Evolutionary conservation across 164 flowering plant genomes (phyloP).

Genomic region (Vitis cinerea): DNA sequence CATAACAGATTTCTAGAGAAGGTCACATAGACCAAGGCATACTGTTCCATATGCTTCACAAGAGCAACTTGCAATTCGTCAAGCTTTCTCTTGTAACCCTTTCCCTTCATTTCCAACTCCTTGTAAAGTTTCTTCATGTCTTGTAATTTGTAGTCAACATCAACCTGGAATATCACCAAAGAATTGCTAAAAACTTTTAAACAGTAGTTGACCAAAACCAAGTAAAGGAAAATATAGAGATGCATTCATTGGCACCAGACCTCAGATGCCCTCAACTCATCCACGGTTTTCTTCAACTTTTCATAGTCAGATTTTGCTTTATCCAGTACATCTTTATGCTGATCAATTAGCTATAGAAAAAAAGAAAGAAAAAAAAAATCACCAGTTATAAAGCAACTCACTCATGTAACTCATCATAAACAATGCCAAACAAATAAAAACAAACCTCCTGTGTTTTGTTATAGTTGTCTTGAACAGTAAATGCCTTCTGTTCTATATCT

Average conservation of each 20-base stretch:
- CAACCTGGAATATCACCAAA: conserved; percentile 58
- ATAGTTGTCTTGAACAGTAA: conserved; percentile 76
- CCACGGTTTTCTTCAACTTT: conserved; percentile 59
- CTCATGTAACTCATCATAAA: not conserved
- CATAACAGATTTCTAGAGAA: not conserved
- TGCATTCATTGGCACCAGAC: conserved; percentile 27
- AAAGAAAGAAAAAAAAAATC: not conserved
- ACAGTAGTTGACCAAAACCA: not conserved
- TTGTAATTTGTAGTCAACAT: conserved; percentile 80
- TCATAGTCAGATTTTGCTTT: conserved; percentile 73
- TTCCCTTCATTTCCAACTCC: conserved; percentile 78
- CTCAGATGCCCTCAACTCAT: conserved; percentile 79
- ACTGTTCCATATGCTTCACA: conserved; percentile 85
- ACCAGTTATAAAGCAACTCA: not conserved
- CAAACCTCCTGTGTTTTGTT: conserved; percentile 70
- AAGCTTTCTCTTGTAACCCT: conserved; percentile 68
- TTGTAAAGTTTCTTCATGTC: conserved; percentile 73
- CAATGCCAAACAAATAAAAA: not conserved
- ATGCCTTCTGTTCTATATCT: conserved; percentile 81
- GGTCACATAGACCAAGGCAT: conserved; percentile 22
- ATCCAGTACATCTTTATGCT: conserved; percentile 73
- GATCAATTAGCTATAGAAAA: conserved; percentile 57
- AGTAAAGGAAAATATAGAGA: not conserved
- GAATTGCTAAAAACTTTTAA: not conserved
- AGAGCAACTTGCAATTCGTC: conserved; percentile 67